Evolutionary conservation across 345 rosid species (phyloP).

Genomic region (Geranium rotundifolium): DNA sequence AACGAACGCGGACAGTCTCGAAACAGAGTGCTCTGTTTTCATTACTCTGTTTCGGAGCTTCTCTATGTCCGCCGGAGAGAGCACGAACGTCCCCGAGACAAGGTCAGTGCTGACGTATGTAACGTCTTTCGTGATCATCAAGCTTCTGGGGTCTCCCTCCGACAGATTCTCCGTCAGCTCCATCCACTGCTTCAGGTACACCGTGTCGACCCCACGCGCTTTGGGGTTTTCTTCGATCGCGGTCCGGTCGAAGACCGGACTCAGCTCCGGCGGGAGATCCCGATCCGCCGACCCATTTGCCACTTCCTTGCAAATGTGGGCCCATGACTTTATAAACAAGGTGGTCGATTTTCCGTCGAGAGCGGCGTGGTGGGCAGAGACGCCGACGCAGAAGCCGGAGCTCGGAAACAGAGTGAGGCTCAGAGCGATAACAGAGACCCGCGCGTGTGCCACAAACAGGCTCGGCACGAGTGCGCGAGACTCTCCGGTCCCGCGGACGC

Average conservation of each 20-base stretch:
- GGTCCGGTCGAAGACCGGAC: constrained; percentile 18
- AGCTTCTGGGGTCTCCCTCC: constrained; percentile 3
- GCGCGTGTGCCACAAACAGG: no score
- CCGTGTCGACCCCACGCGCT: constrained; percentile 2
- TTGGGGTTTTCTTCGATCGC: constrained; percentile 18
- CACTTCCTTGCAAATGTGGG: background rate
- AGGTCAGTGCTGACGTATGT: background rate
- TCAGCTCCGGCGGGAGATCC: constrained; percentile 12
- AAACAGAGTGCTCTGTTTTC: no score
- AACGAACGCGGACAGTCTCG: no score
- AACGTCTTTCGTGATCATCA: background rate
- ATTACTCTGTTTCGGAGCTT: no score
- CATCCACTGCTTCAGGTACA: constrained; percentile 17
- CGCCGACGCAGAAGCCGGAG: no score
- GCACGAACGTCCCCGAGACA: constrained; percentile 18
- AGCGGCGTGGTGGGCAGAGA: background rate
- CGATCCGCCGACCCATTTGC: no score
- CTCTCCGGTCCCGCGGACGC: no score
- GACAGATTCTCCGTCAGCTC: no score
- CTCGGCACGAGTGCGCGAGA: no score
- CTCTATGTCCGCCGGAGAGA: no score
- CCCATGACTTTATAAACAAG: background rate
- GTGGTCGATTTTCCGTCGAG: background rate
- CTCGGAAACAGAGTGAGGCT: no score
- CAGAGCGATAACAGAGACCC: no score